Conservation (phyloP, 1,139 yeast genomes). For the Yamadazyma dushanensis region DNA sequence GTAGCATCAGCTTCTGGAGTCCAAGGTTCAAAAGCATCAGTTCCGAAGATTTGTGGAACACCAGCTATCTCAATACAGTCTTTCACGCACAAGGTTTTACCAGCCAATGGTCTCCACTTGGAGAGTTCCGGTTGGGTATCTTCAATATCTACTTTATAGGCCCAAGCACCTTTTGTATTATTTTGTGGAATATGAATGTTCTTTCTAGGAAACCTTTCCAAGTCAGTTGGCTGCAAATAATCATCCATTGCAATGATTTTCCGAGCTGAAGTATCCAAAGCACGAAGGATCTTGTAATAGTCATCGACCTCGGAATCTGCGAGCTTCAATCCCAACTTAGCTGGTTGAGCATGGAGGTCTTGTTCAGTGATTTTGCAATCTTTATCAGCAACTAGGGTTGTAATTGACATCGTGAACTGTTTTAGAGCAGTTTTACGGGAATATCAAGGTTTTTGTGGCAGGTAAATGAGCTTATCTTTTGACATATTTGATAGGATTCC, state of each 20-base stretch:
- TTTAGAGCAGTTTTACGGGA: too few relatives aligned
- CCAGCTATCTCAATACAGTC: slow-evolving; percentile 17
- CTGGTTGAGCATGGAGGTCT: slow-evolving; percentile 25
- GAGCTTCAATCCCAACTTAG: slow-evolving; percentile 25
- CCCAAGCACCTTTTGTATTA: slow-evolving; percentile 34
- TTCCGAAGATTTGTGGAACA: slow-evolving; percentile 17
- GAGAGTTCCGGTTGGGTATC: slow-evolving; percentile 22
- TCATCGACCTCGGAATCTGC: slow-evolving; percentile 27
- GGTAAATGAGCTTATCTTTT: too few relatives aligned
- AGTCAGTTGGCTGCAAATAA: slow-evolving; percentile 21
- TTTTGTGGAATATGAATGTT: slow-evolving; percentile 26
- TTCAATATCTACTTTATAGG: slow-evolving; percentile 32
- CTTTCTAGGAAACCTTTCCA: slow-evolving; percentile 29
- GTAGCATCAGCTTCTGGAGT: slow-evolving; percentile 18
- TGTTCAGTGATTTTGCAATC: slow-evolving; percentile 25
- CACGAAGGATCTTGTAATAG: slow-evolving; percentile 27
- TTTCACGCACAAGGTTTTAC: slow-evolving; percentile 25
- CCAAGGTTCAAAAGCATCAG: slow-evolving; percentile 15
- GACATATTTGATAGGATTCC: too few relatives aligned
- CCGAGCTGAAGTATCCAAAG: slow-evolving; percentile 30
- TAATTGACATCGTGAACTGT: slow-evolving; percentile 29
- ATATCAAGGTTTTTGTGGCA: not conserved
- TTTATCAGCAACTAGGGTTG: slow-evolving; percentile 25
- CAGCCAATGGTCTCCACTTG: slow-evolving; percentile 20
- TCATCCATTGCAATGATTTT: slow-evolving; percentile 27